Base-by-base conservation (phyloP, 768 basidiomycete genomes). In the Lyophyllum atratum region DNA sequence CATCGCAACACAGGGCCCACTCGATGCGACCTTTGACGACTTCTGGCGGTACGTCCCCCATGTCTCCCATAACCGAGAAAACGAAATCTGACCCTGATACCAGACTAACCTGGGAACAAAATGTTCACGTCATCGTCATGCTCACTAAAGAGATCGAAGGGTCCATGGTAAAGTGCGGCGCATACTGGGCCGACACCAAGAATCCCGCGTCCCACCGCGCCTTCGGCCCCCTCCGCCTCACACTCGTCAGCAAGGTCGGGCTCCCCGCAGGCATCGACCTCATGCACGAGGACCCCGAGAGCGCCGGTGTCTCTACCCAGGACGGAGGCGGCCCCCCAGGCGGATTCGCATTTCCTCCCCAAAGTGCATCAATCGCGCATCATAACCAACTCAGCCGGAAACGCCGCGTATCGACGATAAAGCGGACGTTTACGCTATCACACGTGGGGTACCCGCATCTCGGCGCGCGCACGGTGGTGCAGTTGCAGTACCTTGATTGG, bases 101-200 rank as follows among this genome's bases (percentile, higher is more conserved):
- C 54, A 93, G 92, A 29, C 80, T 98, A 15, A 86, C 90, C 52
- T 96, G 94, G 90, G 93, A 98, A 67, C 95, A 98, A 71, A 89
- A 92, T 62, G 91, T 97, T 0, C 89, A 90, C 60, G 92, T 97
- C 49, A 93, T 98, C 61, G 90, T 97, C 59, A 98, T 98, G 96
- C 85, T 98, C 55, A 98, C 96, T 3, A 87, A 89, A 56, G 92
- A 96, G 67, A 80, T 90, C 55, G 96, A 98, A 69, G 92, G 91
- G 49, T 82, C 92, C 19, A 84, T 86, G 68, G 79, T 94, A 65
- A 98, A 98, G 71, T 97, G 96, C 68, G 92, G 93, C 26, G 76
- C 85, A 26, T 98, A 98, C 69, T 98, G 95, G 94, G 77, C 78
- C 15, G 82, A 84, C 31, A 76, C 78, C 15, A 33, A 50, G 7